Conservation (phyloP, 2,329 filamentous ascomycete species). For the Sordariomycetes sp. region DNA sequence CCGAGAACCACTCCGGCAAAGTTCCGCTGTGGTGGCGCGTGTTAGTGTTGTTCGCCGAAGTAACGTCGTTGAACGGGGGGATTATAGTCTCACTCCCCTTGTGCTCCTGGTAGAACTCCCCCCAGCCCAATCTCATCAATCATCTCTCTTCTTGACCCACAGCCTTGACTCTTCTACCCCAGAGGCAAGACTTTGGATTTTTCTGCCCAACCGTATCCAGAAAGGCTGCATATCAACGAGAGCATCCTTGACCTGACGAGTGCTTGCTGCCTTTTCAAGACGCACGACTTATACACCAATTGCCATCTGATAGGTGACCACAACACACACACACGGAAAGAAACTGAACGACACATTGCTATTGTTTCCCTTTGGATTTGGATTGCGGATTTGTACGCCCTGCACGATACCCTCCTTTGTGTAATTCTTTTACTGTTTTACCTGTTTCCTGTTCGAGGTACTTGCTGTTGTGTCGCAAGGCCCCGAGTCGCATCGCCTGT, state of each 20-base stretch:
- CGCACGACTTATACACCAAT: constrained; percentile 1
- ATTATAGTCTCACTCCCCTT: constrained; percentile 5
- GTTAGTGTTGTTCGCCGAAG: background rate
- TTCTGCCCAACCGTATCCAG: background rate
- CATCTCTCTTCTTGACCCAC: background rate
- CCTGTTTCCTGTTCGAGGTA: background rate
- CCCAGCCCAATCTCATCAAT: background rate
- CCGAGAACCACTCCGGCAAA: constrained; percentile 1
- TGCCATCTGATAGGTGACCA: background rate
- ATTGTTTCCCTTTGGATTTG: background rate
- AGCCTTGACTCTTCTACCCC: background rate
- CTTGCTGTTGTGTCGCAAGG: background rate
- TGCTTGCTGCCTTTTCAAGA: background rate
- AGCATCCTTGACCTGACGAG: background rate
- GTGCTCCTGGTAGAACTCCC: background rate
- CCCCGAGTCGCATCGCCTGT: background rate
- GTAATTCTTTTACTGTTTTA: background rate
- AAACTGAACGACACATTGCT: background rate
- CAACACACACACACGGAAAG: background rate
- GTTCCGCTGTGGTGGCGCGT: background rate
- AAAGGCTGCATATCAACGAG: constrained; percentile 2
- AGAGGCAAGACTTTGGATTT: background rate
- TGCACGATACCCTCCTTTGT: constrained; percentile 1
- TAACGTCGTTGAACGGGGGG: background rate
- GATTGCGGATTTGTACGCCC: background rate